Evolutionary conservation across 768 basidiomycete genomes (phyloP).

Genomic region (Boletus vermiculosoides): DNA sequence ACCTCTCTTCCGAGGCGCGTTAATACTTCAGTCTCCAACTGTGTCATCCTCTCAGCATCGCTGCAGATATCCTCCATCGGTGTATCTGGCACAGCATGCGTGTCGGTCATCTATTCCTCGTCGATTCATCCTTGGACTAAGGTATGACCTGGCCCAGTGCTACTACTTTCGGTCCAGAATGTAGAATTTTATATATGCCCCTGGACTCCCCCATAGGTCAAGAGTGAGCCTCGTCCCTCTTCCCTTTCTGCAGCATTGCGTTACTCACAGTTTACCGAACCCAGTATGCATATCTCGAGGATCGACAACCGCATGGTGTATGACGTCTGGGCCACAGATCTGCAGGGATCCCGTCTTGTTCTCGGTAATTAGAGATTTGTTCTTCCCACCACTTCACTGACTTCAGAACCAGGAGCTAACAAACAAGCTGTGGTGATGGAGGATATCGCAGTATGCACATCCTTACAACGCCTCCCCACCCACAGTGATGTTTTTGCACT

Average conservation of each 20-base stretch:
- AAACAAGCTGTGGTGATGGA: constrained; percentile 50
- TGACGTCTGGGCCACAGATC: constrained; percentile 58
- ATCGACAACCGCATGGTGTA: constrained; percentile 40
- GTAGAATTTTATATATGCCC: constrained; percentile 44
- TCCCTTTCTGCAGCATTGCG: not conserved
- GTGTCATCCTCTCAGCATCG: not conserved
- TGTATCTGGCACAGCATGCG: constrained; percentile 44
- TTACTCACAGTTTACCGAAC: not conserved
- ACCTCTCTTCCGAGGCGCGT: constrained; percentile 32
- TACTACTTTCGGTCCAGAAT: constrained; percentile 54
- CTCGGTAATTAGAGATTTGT: constrained; percentile 42
- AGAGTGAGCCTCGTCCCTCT: constrained; percentile 34
- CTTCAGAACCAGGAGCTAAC: constrained; percentile 46
- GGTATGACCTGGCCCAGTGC: constrained; percentile 40
- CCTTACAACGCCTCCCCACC: constrained; percentile 45
- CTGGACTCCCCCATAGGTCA: constrained; percentile 38
- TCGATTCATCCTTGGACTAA: not conserved
- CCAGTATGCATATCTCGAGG: constrained; percentile 24
- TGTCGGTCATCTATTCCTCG: constrained; percentile 38
- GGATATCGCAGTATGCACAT: constrained; percentile 43
- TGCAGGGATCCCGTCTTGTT: constrained; percentile 47
- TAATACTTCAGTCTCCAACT: not conserved
- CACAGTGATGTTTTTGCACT: constrained; percentile 64
- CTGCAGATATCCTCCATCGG: constrained; percentile 52
- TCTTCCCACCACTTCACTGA: not conserved